These are phyloP conservation scores for Fusarium aywerte DNA, from an alignment of 2,329 filamentous ascomycete species.

Conservation along the genomic window DNA sequence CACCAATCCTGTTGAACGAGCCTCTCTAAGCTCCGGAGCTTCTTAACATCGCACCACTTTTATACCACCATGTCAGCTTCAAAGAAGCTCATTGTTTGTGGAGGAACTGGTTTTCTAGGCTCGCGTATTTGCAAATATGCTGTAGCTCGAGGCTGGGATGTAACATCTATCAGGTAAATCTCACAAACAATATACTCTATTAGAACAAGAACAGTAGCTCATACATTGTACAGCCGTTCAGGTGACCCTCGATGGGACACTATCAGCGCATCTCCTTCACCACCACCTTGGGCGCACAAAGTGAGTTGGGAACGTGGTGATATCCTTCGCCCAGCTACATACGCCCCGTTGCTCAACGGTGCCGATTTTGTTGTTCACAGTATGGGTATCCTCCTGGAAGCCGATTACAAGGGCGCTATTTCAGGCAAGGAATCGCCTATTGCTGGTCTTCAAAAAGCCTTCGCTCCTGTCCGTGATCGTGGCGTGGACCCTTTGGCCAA, in stretches of 20 bases:
- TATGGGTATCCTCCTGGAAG: conserved; percentile 95
- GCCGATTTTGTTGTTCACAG: conserved; percentile 91
- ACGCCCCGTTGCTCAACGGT: conserved; percentile 77
- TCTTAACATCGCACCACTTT: conserved; percentile 39
- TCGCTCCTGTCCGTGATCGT: conserved; percentile 72
- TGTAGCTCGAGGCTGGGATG: conserved; percentile 86
- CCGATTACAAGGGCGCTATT: conserved; percentile 95
- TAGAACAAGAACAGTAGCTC: conserved; percentile 21
- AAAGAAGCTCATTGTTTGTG: conserved; percentile 89
- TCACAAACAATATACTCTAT: conserved; percentile 1
- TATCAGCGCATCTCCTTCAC: conserved; percentile 74
- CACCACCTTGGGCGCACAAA: conserved; percentile 82
- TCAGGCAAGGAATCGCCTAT: conserved; percentile 86
- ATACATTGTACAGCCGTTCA: conserved; percentile 73
- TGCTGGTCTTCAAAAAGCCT: conserved; percentile 80
- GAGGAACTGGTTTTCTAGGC: conserved; percentile 92
- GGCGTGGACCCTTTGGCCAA: conserved; percentile 77
- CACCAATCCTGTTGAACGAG: background rate
- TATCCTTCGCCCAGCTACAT: conserved; percentile 84
- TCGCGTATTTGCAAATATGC: conserved; percentile 91
- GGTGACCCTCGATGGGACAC: conserved; percentile 87
- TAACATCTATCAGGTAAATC: conserved; percentile 86
- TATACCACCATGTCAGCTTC: conserved; percentile 62
- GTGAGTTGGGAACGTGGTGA: conserved; percentile 91
- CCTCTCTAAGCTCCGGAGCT: conserved; percentile 9